These are phyloP conservation scores for thale cress (Arabidopsis thaliana) DNA, from an alignment of 345 rosid genomes.

Conservation along the genomic window TAIR10.1 NC_003076.8:7247001-7247500, in stretches of 20 bases:
- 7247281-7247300: slow-evolving; percentile 98
- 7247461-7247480: slow-evolving; percentile 88
- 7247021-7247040: slow-evolving; percentile 27
- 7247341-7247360: slow-evolving; percentile 74
- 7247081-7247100: slow-evolving; percentile 91
- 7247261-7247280: slow-evolving; percentile 31
- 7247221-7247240: neutral
- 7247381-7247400: slow-evolving; percentile 94
- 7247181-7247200: slow-evolving; percentile 13
- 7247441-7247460: slow-evolving; percentile 87
- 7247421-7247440: slow-evolving; percentile 61
- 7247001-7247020: neutral
- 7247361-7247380: slow-evolving; percentile 96
- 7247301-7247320: slow-evolving; percentile 78
- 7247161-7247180: slow-evolving; percentile 23
- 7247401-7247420: slow-evolving; percentile 74
- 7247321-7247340: slow-evolving; percentile 64
- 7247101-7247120: slow-evolving; percentile 78
- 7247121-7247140: slow-evolving; percentile 75
- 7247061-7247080: slow-evolving; percentile 97
- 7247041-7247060: slow-evolving; percentile 83
- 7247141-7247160: neutral
- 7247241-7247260: slow-evolving; percentile 2
- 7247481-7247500: slow-evolving; percentile 91
- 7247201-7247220: slow-evolving; percentile 4